These are phyloP conservation scores for Paramecium sexaurelia DNA, from an alignment of 73 alveolate species.

Conservation along the genomic window DNA sequence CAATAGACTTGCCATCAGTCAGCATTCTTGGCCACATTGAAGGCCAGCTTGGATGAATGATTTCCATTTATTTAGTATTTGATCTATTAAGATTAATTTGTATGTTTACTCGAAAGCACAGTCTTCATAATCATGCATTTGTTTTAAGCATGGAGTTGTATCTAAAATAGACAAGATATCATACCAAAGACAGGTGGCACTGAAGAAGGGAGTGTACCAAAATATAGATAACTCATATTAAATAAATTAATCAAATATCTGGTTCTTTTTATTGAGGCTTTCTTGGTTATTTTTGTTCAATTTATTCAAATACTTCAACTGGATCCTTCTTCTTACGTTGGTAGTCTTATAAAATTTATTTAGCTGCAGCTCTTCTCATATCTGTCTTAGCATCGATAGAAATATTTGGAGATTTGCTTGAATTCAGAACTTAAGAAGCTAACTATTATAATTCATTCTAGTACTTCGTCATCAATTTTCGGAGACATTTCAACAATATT, in stretches of 20 bases:
- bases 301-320: neutral
- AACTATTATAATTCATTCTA: neutral
- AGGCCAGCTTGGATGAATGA: conserved; percentile 76
- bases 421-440: conserved; percentile 1
- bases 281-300: neutral
- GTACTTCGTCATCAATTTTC: neutral
- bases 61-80: conserved; percentile 63
- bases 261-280: neutral
- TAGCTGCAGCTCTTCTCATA: conserved; percentile 14
- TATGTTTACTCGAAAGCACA: conserved; percentile 84
- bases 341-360: neutral
- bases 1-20: conserved; percentile 72
- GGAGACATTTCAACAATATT: neutral
- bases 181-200: conserved; percentile 71
- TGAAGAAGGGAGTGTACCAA: conserved; percentile 61
- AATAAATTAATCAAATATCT: conserved; percentile 18
- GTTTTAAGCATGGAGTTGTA: conserved; percentile 79
- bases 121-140: conserved; percentile 90
- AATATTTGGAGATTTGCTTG: conserved; percentile 18
- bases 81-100: neutral
- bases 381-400: conserved; percentile 11
- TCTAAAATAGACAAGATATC: neutral
- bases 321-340: neutral
- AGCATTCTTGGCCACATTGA: conserved; percentile 75
- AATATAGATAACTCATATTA: conserved; percentile 58